Conservation (phyloP, 768 basidiomycete genomes). For the Suillus occidentalis region DNA sequence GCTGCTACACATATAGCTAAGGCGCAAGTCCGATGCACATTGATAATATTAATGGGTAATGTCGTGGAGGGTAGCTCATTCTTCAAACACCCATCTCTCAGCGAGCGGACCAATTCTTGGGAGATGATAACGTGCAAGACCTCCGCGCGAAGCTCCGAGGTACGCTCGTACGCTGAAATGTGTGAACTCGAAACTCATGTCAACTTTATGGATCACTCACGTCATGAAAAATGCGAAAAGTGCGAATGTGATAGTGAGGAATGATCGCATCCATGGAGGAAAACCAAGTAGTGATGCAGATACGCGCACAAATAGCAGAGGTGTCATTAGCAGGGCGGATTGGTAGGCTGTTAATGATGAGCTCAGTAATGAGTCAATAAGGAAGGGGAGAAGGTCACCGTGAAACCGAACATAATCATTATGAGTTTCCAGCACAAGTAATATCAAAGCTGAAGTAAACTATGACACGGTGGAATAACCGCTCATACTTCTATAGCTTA, state of each 20-base stretch:
- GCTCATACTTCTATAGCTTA: slow-evolving; percentile 33
- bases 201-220: slow-evolving; percentile 38
- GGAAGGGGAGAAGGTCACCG: slow-evolving; percentile 42
- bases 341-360: slow-evolving; percentile 60
- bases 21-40: not conserved
- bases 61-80: slow-evolving; percentile 36
- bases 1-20: not conserved
- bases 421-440: slow-evolving; percentile 74
- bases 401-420: slow-evolving; percentile 81
- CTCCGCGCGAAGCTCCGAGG: slow-evolving; percentile 49
- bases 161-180: slow-evolving; percentile 49
- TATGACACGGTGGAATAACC: slow-evolving; percentile 4
- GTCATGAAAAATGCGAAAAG: slow-evolving; percentile 50
- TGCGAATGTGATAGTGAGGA: slow-evolving; percentile 48
- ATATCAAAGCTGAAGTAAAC: slow-evolving; percentile 47
- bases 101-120: slow-evolving; percentile 66
- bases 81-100: slow-evolving; percentile 68
- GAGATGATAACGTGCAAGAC: slow-evolving; percentile 56
- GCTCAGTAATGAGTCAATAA: slow-evolving; percentile 9
- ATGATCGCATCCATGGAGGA: slow-evolving; percentile 49
- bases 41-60: not conserved
- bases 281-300: slow-evolving; percentile 53
- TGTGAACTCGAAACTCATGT: slow-evolving; percentile 6
- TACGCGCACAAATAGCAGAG: slow-evolving; percentile 57
- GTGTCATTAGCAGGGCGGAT: slow-evolving; percentile 69